Percentiles rank a stretch among this genome's conserved stretches.
Evolutionary conservation across 495 filamentous ascomycete genomes (phyloP).

Genomic region (Annulohypoxylon stygium): DNA sequence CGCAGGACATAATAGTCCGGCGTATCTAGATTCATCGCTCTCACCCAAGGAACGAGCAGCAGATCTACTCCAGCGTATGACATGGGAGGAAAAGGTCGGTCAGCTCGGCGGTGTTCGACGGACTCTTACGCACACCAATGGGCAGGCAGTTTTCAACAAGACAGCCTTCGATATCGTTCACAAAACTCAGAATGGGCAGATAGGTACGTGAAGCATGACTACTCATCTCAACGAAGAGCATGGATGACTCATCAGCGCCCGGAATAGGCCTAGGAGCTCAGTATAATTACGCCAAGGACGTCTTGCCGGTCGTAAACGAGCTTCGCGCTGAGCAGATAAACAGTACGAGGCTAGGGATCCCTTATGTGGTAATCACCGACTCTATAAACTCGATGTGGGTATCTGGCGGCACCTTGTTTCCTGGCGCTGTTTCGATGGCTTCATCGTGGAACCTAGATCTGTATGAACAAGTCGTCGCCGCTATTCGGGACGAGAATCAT

Average conservation of each 20-base stretch:
- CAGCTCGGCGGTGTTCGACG: conserved; percentile 27
- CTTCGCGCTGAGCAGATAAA: conserved; percentile 31
- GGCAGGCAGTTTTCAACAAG: conserved; percentile 22
- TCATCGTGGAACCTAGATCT: conserved; percentile 36
- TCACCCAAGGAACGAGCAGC: conserved; percentile 27
- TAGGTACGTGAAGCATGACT: conserved; percentile 6
- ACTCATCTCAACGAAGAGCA: neutral
- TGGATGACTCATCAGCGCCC: neutral
- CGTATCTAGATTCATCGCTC: conserved; percentile 13
- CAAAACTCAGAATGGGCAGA: conserved; percentile 29
- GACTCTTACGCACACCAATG: conserved; percentile 9
- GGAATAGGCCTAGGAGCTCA: conserved; percentile 16
- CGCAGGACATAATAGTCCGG: conserved; percentile 2
- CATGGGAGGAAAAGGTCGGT: conserved; percentile 39
- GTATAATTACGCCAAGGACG: conserved; percentile 25
- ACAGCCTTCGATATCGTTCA: conserved; percentile 25
- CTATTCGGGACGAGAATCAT: conserved; percentile 33
- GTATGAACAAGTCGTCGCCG: conserved; percentile 33
- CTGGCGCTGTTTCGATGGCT: conserved; percentile 34
- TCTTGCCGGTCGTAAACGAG: conserved; percentile 17
- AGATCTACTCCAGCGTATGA: conserved; percentile 32
- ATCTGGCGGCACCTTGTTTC: conserved; percentile 33
- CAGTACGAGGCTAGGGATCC: conserved; percentile 25
- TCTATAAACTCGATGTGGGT: conserved; percentile 35
- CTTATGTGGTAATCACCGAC: conserved; percentile 38